Base-by-base conservation (phyloP, 371 early-diverging fungal species). In the Rhizopus sp. region DNA sequence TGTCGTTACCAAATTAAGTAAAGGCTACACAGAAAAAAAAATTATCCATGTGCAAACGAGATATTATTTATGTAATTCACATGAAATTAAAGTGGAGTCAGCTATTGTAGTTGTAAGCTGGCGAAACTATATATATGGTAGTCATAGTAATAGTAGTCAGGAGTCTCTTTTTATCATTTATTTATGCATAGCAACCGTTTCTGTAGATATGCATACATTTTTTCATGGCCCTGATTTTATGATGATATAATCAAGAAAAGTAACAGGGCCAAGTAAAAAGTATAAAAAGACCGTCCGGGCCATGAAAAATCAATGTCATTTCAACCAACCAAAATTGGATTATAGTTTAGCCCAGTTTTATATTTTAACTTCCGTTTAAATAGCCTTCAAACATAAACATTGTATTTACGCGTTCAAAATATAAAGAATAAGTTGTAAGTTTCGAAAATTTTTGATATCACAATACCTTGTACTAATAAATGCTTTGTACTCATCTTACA, bases 1-100 rank as follows among this genome's bases (percentile, higher is more conserved):
- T 93, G 81, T 75, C 56, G 69, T 57, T 80, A 73, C 70, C 53
- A 73, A 84, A 69, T 68, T 69, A 49, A 71, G 63, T 41, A 58
- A 74, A 58, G 63, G 68, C 51, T 65, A 66, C 67, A 66, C 59
- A 58, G 32, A 59, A 55, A 44, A 55, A 59, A 52, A 55, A 41
- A 48, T 57, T 50, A 66, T 46, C 55, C 62, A 61, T 62, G 62
- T 62, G 67, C 52, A 56, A 53, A 44, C 57, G 52, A 54, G 45
- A 59, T 56, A 37, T 23, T 23, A 23, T 23, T 47, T 32, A 39
- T n/a, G 35, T 50, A 55, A 50, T 61, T 65, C 66, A 65, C 66
- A 65, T 65, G 66, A 65, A 64, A 40, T 51, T 16, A 58, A 51
- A 51, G 15, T 38, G 6, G 35, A n/a, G 15, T 50, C 2, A 32